Evolutionary conservation across 2,329 filamentous ascomycete species (phyloP).

Genomic region (Lasiodiplodia sp.): DNA sequence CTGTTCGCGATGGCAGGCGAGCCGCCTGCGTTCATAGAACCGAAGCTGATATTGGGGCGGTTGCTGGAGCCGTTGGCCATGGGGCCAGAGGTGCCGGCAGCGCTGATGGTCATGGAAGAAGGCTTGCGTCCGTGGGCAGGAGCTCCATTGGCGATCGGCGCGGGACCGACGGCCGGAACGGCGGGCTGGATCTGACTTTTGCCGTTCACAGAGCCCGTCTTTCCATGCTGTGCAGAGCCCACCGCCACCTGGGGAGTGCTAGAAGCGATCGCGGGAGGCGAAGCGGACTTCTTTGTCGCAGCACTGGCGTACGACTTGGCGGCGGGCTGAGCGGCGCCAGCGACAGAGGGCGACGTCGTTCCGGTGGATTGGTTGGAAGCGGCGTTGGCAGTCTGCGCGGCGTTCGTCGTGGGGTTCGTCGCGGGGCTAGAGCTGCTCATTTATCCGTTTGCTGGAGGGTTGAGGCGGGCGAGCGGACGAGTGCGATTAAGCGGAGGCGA

Average conservation of each 20-base stretch:
- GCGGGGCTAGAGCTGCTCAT: conserved; percentile 68
- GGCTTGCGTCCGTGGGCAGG: conserved; percentile 81
- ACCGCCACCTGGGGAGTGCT: conserved; percentile 62
- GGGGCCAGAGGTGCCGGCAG: conserved; percentile 78
- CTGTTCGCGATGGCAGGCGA: conserved; percentile 69
- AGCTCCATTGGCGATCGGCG: conserved; percentile 69
- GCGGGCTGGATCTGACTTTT: conserved; percentile 74
- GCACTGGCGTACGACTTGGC: conserved; percentile 68
- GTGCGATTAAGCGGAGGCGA: conserved; percentile 28
- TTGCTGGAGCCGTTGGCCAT: conserved; percentile 76
- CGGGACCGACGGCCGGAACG: conserved; percentile 65
- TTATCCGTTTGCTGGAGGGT: conserved; percentile 46
- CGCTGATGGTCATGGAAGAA: conserved; percentile 90
- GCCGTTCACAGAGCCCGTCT: conserved; percentile 73
- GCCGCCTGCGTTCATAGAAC: conserved; percentile 71
- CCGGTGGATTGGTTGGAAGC: conserved; percentile 57
- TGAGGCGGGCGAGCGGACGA: conserved; percentile 33
- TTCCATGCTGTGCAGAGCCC: conserved; percentile 58
- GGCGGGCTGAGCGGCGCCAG: conserved; percentile 64
- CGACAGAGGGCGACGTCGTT: conserved; percentile 59
- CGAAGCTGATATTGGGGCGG: conserved; percentile 77
- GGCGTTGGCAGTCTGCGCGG: conserved; percentile 56
- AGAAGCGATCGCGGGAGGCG: conserved; percentile 56
- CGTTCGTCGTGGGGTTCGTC: conserved; percentile 56
- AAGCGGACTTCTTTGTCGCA: conserved; percentile 65